These are phyloP conservation scores for Carallia brachiata DNA, from an alignment of 345 rosid species.

Conservation along the genomic window DNA sequence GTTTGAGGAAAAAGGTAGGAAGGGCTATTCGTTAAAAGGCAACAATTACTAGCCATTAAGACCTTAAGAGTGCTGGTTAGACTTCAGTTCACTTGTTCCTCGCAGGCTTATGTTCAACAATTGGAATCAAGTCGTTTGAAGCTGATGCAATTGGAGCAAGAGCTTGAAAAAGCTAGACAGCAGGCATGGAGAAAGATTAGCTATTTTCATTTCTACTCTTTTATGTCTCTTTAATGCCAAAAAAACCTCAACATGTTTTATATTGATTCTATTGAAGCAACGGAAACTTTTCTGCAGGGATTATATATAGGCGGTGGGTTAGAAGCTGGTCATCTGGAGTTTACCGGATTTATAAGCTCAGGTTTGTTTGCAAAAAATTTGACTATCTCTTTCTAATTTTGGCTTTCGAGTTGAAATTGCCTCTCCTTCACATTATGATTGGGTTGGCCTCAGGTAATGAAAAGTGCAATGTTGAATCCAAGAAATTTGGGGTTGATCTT, in stretches of 20 bases:
- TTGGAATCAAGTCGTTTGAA: slow-evolving; percentile 87
- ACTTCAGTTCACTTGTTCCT: slow-evolving; percentile 12
- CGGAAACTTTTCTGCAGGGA: slow-evolving; percentile 46
- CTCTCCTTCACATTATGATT: background rate
- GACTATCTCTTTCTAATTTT: background rate
- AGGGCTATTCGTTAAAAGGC: slow-evolving; percentile 4
- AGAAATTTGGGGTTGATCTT: background rate
- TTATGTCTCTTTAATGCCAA: background rate
- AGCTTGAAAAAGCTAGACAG: slow-evolving; percentile 72
- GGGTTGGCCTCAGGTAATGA: background rate
- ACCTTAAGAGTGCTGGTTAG: slow-evolving; percentile 10
- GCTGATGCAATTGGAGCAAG: slow-evolving; percentile 84
- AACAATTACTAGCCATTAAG: background rate
- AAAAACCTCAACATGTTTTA: no score
- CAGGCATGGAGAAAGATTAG: slow-evolving; percentile 44
- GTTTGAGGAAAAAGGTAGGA: slow-evolving; percentile 84
- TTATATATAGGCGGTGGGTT: slow-evolving; percentile 50
- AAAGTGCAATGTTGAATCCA: background rate
- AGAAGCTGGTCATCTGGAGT: slow-evolving; percentile 49
- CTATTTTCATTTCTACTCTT: background rate
- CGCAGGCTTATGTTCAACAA: slow-evolving; percentile 94
- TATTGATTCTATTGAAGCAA: slow-evolving; percentile 1
- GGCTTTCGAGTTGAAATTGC: slow-evolving; percentile 1
- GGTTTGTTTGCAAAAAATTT: slow-evolving; percentile 45
- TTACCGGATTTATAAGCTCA: slow-evolving; percentile 51